phyloP scores from a whole-genome alignment of 768 basidiomycete species.

The Lactifluus piperatus region DNA sequence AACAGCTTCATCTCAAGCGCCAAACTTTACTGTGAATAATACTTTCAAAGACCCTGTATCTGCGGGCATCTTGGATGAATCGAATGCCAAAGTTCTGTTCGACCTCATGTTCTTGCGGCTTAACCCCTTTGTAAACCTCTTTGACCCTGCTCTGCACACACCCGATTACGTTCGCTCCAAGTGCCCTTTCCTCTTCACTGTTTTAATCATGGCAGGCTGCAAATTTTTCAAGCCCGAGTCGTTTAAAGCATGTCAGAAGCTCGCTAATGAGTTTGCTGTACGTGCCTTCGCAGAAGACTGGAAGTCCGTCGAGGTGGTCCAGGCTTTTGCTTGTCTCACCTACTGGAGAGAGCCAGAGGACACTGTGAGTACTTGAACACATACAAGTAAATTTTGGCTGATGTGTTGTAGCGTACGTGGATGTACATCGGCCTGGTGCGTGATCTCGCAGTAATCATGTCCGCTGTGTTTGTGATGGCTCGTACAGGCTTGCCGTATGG shows the following conservation, averaged over 20 bases:
- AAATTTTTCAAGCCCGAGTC: constrained; percentile 71
- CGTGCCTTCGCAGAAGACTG: constrained; percentile 71
- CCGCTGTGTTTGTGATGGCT: neutral
- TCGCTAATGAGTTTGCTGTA: constrained; percentile 67
- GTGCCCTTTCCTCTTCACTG: constrained; percentile 79
- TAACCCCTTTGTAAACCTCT: constrained; percentile 84
- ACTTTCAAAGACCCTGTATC: constrained; percentile 57
- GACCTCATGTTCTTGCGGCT: constrained; percentile 74
- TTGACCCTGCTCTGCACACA: constrained; percentile 82
- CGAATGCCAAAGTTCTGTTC: constrained; percentile 62
- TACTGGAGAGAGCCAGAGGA: constrained; percentile 90
- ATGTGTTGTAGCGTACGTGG: constrained; percentile 59
- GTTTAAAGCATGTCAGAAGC: constrained; percentile 58
- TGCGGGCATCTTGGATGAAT: constrained; percentile 60
- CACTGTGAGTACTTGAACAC: constrained; percentile 39
- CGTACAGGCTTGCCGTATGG: constrained; percentile 74
- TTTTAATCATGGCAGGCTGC: constrained; percentile 74
- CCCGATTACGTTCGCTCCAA: constrained; percentile 68
- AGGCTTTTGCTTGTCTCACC: constrained; percentile 81
- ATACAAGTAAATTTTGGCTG: neutral
- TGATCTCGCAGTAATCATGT: constrained; percentile 8
- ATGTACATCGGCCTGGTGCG: constrained; percentile 79
- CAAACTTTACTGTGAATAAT: constrained; percentile 21
- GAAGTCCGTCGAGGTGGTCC: constrained; percentile 80
- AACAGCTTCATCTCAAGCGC: constrained; percentile 10